Evolutionary conservation across 129 eudicot species (phyloP), one percentile per base, ranked within the genome.

Genomic region (Rutidosis leptorrhynchoides): DNA sequence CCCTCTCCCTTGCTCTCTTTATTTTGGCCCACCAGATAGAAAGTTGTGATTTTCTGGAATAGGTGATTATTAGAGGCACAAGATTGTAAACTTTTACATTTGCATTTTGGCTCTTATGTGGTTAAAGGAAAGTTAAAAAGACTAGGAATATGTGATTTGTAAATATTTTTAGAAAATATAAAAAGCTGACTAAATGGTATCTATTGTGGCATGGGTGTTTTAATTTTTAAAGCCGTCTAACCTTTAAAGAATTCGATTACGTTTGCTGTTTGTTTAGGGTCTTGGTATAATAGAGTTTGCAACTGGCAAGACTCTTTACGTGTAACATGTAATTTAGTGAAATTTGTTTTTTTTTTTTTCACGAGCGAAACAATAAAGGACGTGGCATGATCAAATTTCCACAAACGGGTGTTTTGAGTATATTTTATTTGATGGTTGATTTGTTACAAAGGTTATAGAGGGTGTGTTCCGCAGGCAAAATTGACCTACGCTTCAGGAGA

Each of bases 31-130:
- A 62, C 49, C 22, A 35, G 49, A 25, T 64, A 40, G 58, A 37
- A 64, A 53, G 48, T 21, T 64, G 45, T 62, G 57, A 28, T 25
- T 64, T 54, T 57, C n/a, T 56, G 70, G 61, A 51, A 63, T 64
- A 37, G 64, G 33, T 53, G 71, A 55, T 64, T 54, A 52, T 54
- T 35, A 61, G 42, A 33, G 30, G 57, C 6, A 37, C 64, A 53
- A 23, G 56, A 55, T 25, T 54, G 42, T 30, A 24, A 52, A 52
- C 28, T 64, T 32, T 1, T 53, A 64, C 29, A 14, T 74, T 43
- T 64, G 59, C 40, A 54, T 43, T 20, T 29, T 60, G 52, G 61
- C 27, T 27, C 27, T 27, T 37, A 20, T 64, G n/a, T 64, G 72
- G 64, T 64, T 30, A 73, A 27, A 27, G 64, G 70, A 26, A 12